phyloP scores from a whole-genome alignment of 768 basidiomycete genomes.

The Suillus weaverae region DNA sequence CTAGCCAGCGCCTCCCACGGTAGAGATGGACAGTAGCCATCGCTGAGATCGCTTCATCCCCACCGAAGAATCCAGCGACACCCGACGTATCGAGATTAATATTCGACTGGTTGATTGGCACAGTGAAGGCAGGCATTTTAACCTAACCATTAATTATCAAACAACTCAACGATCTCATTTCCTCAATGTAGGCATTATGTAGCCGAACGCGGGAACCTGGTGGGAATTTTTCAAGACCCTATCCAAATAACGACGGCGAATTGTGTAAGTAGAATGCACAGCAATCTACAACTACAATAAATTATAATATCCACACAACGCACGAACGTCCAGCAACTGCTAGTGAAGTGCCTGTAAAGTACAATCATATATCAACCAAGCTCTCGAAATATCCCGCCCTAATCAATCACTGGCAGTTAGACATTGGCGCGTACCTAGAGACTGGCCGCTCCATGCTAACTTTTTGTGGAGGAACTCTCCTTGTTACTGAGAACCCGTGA shows the following conservation, averaged over 20 bases:
- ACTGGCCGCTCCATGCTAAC: too few relatives aligned
- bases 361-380: not conserved
- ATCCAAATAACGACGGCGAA: not conserved
- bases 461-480: not conserved
- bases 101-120: not conserved
- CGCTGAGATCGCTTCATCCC: constrained; percentile 36
- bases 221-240: not conserved
- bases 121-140: not conserved
- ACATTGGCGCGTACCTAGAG: not conserved
- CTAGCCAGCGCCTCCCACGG: constrained; percentile 33
- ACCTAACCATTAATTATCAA: not conserved
- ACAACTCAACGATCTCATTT: not conserved
- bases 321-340: not conserved
- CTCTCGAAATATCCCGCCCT: not conserved
- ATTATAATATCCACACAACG: not conserved
- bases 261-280: not conserved
- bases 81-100: constrained; percentile 30
- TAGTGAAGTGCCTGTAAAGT: not conserved
- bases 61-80: constrained; percentile 36
- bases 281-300: not conserved
- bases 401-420: not conserved
- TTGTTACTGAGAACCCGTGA: too few relatives aligned
- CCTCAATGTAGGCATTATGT: not conserved
- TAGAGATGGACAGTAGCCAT: constrained; percentile 36
- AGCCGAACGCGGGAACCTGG: not conserved